A percentile compares a stretch with the other conserved stretches of the same genome.
phyloP scores from a whole-genome alignment of 176 grass and related monocot genomes.

The Raddia guianensis region DNA sequence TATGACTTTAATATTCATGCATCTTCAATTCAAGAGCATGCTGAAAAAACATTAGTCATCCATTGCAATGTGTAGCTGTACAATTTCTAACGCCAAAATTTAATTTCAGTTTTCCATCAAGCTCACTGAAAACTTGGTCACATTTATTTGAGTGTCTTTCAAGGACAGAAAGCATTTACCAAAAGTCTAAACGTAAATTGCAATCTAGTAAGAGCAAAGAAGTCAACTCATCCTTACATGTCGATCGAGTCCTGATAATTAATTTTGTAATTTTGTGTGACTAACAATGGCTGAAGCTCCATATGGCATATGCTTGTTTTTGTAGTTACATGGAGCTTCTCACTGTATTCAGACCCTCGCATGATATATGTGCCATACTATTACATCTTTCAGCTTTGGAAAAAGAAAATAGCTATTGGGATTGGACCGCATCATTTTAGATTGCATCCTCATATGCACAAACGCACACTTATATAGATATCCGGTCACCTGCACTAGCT shows the following conservation, averaged over 20 bases:
- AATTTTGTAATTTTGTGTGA: neutral
- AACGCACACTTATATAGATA: too few relatives aligned
- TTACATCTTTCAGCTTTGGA: neutral
- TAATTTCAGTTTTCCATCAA: neutral
- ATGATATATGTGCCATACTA: neutral
- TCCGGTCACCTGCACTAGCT: too few relatives aligned
- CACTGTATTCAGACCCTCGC: neutral
- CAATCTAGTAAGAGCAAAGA: neutral
- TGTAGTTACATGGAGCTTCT: neutral
- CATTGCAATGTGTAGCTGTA: too few relatives aligned
- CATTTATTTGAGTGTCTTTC: neutral
- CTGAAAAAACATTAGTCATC: neutral
- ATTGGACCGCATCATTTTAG: neutral
- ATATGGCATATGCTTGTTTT: too few relatives aligned
- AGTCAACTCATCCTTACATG: neutral
- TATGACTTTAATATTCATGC: neutral
- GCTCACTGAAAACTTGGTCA: neutral
- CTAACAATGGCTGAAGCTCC: neutral
- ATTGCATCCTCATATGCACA: neutral
- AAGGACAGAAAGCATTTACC: neutral
- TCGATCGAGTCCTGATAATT: neutral
- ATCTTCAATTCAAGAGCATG: neutral
- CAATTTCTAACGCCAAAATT: conserved; percentile 6
- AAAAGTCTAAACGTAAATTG: neutral
- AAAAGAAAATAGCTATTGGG: neutral